Percentiles rank a stretch among this genome's conserved stretches.
phyloP scores from a whole-genome alignment of 176 grass and related monocot species.

The Alopecurus myosuroides region DNA sequence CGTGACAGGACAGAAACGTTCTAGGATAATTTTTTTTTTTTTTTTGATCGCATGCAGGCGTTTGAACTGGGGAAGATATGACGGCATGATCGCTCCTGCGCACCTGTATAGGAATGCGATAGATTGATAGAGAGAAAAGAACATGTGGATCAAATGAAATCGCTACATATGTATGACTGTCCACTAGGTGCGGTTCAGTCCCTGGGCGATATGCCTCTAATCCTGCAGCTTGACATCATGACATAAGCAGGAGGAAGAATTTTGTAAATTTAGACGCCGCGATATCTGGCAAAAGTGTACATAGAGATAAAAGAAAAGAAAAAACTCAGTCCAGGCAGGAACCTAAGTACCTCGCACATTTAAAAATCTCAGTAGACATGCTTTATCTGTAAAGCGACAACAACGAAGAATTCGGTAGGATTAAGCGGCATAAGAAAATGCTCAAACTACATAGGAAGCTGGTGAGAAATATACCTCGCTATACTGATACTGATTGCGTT shows the following conservation, averaged over 20 bases:
- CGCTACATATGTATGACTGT: too few relatives aligned
- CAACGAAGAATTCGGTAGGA: background rate
- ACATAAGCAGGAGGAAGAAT: background rate
- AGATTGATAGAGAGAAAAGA: too few relatives aligned
- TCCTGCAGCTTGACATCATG: background rate
- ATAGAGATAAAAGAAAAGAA: too few relatives aligned
- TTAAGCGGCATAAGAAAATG: background rate
- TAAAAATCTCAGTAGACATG: too few relatives aligned
- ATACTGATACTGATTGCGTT: background rate
- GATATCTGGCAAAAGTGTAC: background rate
- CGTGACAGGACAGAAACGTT: background rate
- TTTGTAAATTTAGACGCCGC: background rate
- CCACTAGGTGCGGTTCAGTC: background rate
- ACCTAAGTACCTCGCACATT: too few relatives aligned
- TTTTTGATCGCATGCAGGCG: background rate
- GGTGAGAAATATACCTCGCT: background rate
- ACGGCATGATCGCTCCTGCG: background rate
- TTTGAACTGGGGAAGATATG: background rate
- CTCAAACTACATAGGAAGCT: background rate
- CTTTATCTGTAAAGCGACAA: background rate
- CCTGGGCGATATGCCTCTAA: background rate
- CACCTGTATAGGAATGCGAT: background rate
- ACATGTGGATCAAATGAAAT: too few relatives aligned
- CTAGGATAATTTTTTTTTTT: too few relatives aligned
- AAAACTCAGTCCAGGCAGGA: too few relatives aligned